Evolutionary conservation across 305 asterid species (phyloP).

Genomic region (Fraxinus sp.): DNA sequence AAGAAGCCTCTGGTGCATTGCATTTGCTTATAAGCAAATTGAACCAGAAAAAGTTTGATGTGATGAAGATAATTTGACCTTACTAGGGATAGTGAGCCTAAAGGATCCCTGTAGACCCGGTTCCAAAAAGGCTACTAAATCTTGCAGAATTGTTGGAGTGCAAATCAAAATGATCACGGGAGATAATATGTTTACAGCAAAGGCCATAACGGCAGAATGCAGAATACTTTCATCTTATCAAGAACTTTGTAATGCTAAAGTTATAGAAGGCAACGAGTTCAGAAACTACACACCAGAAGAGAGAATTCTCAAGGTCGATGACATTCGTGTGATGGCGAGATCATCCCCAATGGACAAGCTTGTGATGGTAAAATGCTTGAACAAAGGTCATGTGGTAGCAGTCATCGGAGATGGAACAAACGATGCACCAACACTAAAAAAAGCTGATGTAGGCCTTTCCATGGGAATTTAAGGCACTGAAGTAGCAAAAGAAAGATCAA

Average conservation of each 20-base stretch:
- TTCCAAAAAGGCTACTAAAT: conserved; percentile 38
- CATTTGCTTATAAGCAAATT: conserved; percentile 41
- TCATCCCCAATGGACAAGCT: conserved; percentile 51
- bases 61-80: conserved; percentile 34
- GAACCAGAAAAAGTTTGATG: conserved; percentile 8
- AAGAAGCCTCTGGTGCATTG: conserved; percentile 53
- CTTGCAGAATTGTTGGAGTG: conserved; percentile 49
- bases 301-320: conserved; percentile 29
- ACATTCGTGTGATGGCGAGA: conserved; percentile 52
- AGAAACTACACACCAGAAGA: conserved; percentile 41
- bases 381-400: conserved; percentile 53
- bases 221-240: conserved; percentile 41
- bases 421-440: conserved; percentile 56
- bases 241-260: conserved; percentile 24
- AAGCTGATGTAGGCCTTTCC: conserved; percentile 51
- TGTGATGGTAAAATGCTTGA: conserved; percentile 45
- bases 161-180: conserved; percentile 55
- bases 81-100: conserved; percentile 54
- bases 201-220: conserved; percentile 51
- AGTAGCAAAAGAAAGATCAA: conserved; percentile 53
- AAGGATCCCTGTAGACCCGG: conserved; percentile 51
- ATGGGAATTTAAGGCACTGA: conserved; percentile 57
- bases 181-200: conserved; percentile 54
- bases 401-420: conserved; percentile 50
- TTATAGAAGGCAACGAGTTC: conserved; percentile 49